Evolutionary conservation across 2,329 filamentous ascomycete genomes (phyloP), one percentile per base, ranked within the genome.

Genomic region (Davidsoniella eucalypti): DNA sequence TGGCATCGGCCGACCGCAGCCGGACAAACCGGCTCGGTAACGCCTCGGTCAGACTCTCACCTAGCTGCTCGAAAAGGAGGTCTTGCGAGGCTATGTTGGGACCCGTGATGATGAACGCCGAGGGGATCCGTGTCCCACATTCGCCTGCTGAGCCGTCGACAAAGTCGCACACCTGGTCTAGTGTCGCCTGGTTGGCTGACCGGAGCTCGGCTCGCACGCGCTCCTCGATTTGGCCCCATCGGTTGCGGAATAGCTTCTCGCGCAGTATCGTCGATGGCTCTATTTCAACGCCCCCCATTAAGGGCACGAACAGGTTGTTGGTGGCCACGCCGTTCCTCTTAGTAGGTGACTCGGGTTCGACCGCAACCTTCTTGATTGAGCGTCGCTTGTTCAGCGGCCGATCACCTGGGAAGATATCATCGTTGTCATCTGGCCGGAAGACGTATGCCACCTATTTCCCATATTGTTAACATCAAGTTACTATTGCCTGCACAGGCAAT

Each of bases 81-180:
- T 78, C 75, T 61, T 87, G 82, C 1, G 82, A 82, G 36, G 83
- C 80, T 57, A 87, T 82, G 55, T 85, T 87, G 6, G 85, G 82
- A 0, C 85, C 86, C 7, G 83, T 84, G 52, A 86, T 74, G 56
- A 90, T 78, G 56, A 90, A 80, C 2, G 76, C 82, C 6, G 81
- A 75, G 0, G 82, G 78, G 38, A 86, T 73, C 43, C 45, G 44
- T 6, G 41, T 33, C 4, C 45, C 52, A 21, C 29, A 41, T 10
- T 46, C 18, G n/a, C 45, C 33, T 2, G n/a, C 48, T 3, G 52
- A 44, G 12, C 23, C 33, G 18, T 66, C 61, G 8, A 81, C 64
- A 61, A 83, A 83, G 1, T 61, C 61, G 6, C 70, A 67, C 8
- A 83, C 76, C 49, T 78, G 68, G 26, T 72, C 64, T 17, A 82